Percentiles rank a stretch among this genome's conserved stretches.
These are phyloP conservation scores for Hanseniaspora nectarophila DNA, from an alignment of 805 yeast species.

Conservation along the genomic window DNA sequence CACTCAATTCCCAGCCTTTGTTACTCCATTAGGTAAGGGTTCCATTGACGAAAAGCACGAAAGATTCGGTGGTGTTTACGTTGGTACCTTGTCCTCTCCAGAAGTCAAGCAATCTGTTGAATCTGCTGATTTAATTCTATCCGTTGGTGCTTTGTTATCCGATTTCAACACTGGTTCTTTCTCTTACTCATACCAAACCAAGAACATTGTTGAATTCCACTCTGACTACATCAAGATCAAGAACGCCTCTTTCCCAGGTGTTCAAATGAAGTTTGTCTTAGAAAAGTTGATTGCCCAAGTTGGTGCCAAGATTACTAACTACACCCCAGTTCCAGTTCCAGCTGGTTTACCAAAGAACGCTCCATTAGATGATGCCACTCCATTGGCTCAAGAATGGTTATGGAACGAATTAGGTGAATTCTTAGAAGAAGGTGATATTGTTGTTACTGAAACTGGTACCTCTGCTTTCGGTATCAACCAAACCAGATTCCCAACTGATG, in stretches of 20 bases:
- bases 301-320: slow-evolving; percentile 31
- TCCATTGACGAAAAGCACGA: slow-evolving; percentile 59
- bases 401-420: slow-evolving; percentile 55
- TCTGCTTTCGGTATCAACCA: slow-evolving; percentile 61
- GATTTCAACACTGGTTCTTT: slow-evolving; percentile 87
- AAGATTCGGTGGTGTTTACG: slow-evolving; percentile 74
- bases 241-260: slow-evolving; percentile 58
- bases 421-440: slow-evolving; percentile 54
- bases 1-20: slow-evolving; percentile 70
- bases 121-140: slow-evolving; percentile 58
- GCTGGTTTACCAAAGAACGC: slow-evolving; percentile 33
- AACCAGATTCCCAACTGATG: slow-evolving; percentile 50
- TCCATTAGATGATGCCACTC: slow-evolving; percentile 34
- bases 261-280: slow-evolving; percentile 53
- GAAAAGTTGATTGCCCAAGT: slow-evolving; percentile 33
- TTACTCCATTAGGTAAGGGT: slow-evolving; percentile 87
- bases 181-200: slow-evolving; percentile 63
- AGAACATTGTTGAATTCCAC: slow-evolving; percentile 67
- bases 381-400: slow-evolving; percentile 53
- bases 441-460: slow-evolving; percentile 64
- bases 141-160: slow-evolving; percentile 72
- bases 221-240: slow-evolving; percentile 62
- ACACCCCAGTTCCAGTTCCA: slow-evolving; percentile 48
- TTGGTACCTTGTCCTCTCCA: slow-evolving; percentile 67
- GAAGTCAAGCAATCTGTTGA: slow-evolving; percentile 64